Percentiles rank a stretch among this genome's conserved stretches.
Conservation (phyloP, 73 alveolate genomes). For the Tetrahymena borealis region DNA sequence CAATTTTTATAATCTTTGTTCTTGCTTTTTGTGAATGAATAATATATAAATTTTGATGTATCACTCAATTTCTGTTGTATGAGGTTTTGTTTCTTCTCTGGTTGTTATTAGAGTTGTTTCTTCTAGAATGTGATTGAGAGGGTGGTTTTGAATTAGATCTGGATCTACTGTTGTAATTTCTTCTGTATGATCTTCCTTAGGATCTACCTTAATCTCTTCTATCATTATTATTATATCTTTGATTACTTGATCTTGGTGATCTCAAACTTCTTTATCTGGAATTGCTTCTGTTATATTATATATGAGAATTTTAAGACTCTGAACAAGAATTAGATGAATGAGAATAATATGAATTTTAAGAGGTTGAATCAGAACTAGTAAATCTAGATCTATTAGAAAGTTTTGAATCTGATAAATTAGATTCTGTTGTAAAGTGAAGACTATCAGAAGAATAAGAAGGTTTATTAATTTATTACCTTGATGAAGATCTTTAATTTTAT, state of each 20-base stretch:
- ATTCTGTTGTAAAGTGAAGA: neutral
- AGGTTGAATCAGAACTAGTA: too few species aligned
- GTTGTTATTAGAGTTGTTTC: neutral
- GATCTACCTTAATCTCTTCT: too few species aligned
- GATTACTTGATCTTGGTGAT: neutral
- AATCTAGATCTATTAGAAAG: too few species aligned
- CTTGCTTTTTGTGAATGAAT: too few species aligned
- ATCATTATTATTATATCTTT: neutral
- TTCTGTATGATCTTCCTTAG: neutral
- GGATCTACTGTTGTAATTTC: neutral
- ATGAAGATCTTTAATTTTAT: neutral
- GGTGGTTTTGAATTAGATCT: neutral
- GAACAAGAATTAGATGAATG: too few species aligned
- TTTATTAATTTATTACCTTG: neutral
- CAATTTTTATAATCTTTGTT: too few species aligned
- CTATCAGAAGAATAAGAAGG: neutral
- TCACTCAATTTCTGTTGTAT: neutral
- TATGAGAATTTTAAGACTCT: too few species aligned
- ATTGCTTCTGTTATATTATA: too few species aligned
- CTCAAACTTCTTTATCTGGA: neutral
- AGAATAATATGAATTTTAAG: too few species aligned
- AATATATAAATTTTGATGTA: too few species aligned
- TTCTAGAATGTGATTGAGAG: too few species aligned
- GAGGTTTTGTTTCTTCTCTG: neutral
- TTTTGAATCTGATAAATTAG: neutral